These are phyloP conservation scores for Irineochytrium annulatum DNA, from an alignment of 192 early-diverging fungal genomes.

Conservation along the genomic window DNA sequence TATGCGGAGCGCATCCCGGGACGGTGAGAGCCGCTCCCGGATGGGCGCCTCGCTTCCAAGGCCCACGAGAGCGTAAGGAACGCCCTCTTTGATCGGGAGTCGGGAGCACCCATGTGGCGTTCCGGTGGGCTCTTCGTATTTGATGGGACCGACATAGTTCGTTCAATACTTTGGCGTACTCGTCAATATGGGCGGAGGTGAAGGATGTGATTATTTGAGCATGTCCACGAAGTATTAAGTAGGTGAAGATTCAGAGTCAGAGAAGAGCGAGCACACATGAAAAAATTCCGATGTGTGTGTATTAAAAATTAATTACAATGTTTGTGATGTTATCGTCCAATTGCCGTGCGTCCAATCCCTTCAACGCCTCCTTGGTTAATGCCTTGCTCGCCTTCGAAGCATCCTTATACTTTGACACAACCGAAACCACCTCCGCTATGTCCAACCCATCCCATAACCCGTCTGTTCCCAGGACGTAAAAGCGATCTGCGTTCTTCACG, in stretches of 20 bases:
- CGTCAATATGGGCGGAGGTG: too few species aligned
- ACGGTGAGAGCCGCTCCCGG: too few species aligned
- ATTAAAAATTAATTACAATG: constrained; percentile 30
- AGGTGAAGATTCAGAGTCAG: neutral
- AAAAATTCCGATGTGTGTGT: too few species aligned
- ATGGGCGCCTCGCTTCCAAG: too few species aligned
- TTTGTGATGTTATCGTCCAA: constrained; percentile 55
- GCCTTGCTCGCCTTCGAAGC: constrained; percentile 27
- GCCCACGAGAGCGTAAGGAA: too few species aligned
- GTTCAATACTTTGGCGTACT: too few species aligned
- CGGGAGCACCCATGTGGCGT: too few species aligned
- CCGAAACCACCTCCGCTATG: constrained; percentile 25
- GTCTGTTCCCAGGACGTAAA: constrained; percentile 47
- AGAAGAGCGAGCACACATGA: neutral
- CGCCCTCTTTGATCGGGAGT: too few species aligned
- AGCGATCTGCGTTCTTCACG: constrained; percentile 26
- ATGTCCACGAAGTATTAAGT: neutral
- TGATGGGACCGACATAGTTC: too few species aligned
- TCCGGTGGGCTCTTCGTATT: too few species aligned
- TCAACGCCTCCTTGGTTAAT: constrained; percentile 31
- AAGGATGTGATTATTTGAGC: too few species aligned
- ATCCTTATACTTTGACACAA: constrained; percentile 10
- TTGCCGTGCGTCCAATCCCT: constrained; percentile 34
- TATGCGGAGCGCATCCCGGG: too few species aligned
- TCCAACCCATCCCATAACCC: constrained; percentile 52